phyloP scores from a whole-genome alignment of 345 rosid species.

The Trapa bicornis region DNA sequence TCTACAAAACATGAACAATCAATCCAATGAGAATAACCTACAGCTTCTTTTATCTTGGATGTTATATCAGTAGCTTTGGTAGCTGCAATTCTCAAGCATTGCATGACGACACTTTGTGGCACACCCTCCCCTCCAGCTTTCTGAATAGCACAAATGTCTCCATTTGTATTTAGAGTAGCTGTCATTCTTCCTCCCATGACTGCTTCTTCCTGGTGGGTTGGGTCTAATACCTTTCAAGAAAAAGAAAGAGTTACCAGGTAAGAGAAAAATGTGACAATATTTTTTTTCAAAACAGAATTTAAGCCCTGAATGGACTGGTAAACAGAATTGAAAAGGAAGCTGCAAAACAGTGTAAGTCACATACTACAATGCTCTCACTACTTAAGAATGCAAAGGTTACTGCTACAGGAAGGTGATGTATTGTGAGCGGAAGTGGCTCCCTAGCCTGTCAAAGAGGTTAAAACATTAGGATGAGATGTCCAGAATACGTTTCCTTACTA shows the following conservation, averaged over 20 bases:
- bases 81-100: conserved; percentile 48
- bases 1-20: background rate
- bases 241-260: background rate
- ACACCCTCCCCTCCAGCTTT: conserved; percentile 65
- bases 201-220: conserved; percentile 69
- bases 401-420: conserved; percentile 95
- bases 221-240: conserved; percentile 41
- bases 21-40: conserved; percentile 22
- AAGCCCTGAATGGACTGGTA: background rate
- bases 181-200: conserved; percentile 88
- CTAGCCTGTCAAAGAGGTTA: conserved; percentile 34
- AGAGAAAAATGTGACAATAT: background rate
- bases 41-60: conserved; percentile 52
- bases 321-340: background rate
- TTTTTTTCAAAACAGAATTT: background rate
- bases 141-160: conserved; percentile 86
- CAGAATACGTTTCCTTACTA: background rate
- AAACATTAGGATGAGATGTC: background rate
- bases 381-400: conserved; percentile 75
- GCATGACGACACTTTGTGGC: conserved; percentile 45
- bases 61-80: conserved; percentile 50
- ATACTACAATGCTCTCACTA: conserved; percentile 53
- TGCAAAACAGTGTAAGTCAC: background rate
- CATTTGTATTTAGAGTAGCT: conserved; percentile 73
- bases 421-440: conserved; percentile 80